phyloP scores from a whole-genome alignment of 768 basidiomycete species.

The Peribolospora kevripleyi region DNA sequence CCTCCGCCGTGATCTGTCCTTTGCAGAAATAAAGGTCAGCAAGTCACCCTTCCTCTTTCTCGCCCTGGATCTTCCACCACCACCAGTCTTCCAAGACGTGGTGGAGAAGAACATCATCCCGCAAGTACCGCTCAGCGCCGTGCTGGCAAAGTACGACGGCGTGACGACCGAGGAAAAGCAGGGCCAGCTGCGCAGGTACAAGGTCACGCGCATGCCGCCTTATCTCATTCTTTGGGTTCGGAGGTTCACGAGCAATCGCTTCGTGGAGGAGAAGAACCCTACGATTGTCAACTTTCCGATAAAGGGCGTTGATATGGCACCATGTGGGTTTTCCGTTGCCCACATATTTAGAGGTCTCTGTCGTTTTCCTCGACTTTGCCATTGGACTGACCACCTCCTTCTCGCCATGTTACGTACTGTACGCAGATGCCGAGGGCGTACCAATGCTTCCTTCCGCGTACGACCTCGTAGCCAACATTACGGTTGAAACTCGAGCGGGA shows the following conservation, averaged over 20 bases:
- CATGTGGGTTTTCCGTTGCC: constrained; percentile 38
- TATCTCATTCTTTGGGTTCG: constrained; percentile 91
- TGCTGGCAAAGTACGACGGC: constrained; percentile 86
- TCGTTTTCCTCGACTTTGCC: background rate
- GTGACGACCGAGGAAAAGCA: constrained; percentile 70
- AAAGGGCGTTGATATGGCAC: constrained; percentile 69
- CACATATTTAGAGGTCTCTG: constrained; percentile 1
- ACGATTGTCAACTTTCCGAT: constrained; percentile 96
- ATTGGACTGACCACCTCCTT: background rate
- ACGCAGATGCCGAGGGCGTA: constrained; percentile 51
- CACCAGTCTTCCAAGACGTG: constrained; percentile 88
- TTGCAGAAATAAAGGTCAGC: constrained; percentile 54
- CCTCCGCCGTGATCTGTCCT: background rate
- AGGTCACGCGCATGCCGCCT: constrained; percentile 64
- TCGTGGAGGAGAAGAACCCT: constrained; percentile 96
- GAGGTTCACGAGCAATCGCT: constrained; percentile 83
- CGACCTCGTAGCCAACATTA: constrained; percentile 86
- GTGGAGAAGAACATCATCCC: constrained; percentile 98
- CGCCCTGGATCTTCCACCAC: constrained; percentile 83
- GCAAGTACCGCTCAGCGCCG: constrained; percentile 72
- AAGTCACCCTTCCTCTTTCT: constrained; percentile 86
- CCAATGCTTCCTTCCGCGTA: constrained; percentile 40
- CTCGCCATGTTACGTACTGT: background rate
- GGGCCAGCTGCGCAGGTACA: constrained; percentile 65
- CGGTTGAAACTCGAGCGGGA: constrained; percentile 83